Evolutionary conservation across 2,329 filamentous ascomycete species (phyloP).

Genomic region (Penicillium brasilianum): DNA sequence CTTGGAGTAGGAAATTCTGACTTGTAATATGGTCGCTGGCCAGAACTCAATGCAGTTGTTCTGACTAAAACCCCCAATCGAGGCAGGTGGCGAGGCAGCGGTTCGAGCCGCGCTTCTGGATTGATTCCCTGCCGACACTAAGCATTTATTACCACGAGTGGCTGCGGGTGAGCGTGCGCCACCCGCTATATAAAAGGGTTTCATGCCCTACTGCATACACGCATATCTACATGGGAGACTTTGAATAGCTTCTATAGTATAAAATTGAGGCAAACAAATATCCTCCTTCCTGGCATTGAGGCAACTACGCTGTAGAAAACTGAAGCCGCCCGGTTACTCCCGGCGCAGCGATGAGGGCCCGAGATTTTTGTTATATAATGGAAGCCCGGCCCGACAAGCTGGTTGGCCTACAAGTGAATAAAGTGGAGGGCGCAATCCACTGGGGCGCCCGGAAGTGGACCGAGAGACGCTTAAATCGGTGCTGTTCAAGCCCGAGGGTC

Average conservation of each 20-base stretch:
- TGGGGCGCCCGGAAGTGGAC: conserved; percentile 15
- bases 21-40: background rate
- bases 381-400: conserved; percentile 7
- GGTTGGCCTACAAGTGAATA: conserved; percentile 3
- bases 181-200: background rate
- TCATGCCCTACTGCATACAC: background rate
- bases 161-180: background rate
- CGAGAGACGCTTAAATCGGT: conserved; percentile 25
- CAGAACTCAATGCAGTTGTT: conserved; percentile 8
- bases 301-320: background rate
- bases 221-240: background rate
- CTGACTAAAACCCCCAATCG: conserved; percentile 14
- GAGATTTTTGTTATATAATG: conserved; percentile 30
- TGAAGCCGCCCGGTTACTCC: conserved; percentile 20
- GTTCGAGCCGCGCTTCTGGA: conserved; percentile 11
- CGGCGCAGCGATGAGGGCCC: conserved; percentile 19
- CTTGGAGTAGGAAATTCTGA: background rate
- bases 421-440: conserved; percentile 9
- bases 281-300: conserved; percentile 13
- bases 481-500: conserved; percentile 16
- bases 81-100: conserved; percentile 17
- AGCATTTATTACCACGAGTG: background rate
- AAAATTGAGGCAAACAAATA: background rate
- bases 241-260: background rate
- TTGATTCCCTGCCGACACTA: background rate